Evolutionary conservation across 768 basidiomycete genomes (phyloP), one percentile per base, ranked within the genome.

Genomic region (Steccherinum ochraceum): DNA sequence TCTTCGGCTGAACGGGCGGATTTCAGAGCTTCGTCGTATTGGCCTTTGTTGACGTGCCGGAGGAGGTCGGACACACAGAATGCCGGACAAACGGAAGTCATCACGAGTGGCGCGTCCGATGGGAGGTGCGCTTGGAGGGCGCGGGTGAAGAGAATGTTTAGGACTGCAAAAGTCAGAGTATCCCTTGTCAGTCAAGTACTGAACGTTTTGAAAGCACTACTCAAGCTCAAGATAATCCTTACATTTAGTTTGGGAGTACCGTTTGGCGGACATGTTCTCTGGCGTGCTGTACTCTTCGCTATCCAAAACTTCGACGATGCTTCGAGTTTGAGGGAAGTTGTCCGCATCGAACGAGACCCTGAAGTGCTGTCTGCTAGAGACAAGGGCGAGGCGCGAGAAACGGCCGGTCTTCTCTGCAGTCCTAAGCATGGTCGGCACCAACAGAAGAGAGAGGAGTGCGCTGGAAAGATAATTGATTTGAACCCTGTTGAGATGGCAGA

Each of bases 401-500:
- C 35, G 11, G 11, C 35, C 35, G n/a, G 35, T 11, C 11, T 39
- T 11, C 11, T n/a, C n/a, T 72, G 70, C 67, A 0, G 77, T 72
- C 27, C 68, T 57, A 1, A 69, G 41, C 65, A 80, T 65, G 4
- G 53, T 56, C 0, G 79, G 78, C 0, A 78, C 63, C 0, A 79
- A 61, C 2, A 69, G 65, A 1, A 79, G 51, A 0, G 67, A 60
- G 2, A 78, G 64, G 0, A 78, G 62, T 4, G 69, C 62, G 4
- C 65, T 67, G 0, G 73, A 63, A 5, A 81, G 60, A 54, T 68
- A 53, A 55, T 80, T 79, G 35, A 76, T 68, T 54, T 80, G 78
- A 0, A 78, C 49, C 12, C 78, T 81, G 20, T 30, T n/a, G n/a
- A n/a, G n/a, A n/a, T n/a, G n/a, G n/a, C n/a, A n/a, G n/a, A n/a